Evolutionary conservation across 2,329 filamentous ascomycete genomes (phyloP), one percentile per base, ranked within the genome.

Genomic region (Aspergillus sp.): DNA sequence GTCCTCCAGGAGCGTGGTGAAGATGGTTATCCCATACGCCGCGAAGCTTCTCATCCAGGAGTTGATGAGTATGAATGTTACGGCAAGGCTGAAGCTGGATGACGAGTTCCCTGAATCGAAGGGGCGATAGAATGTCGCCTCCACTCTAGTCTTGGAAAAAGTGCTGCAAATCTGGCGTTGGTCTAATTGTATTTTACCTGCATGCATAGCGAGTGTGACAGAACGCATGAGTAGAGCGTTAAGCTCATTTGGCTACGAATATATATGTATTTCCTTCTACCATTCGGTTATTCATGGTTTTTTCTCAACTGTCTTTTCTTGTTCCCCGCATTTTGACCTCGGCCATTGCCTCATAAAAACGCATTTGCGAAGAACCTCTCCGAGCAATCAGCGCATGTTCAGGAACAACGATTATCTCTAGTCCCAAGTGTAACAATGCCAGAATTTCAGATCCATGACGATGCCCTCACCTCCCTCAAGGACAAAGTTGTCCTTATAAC

Each of bases 11-110:
- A 88, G 90, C 31, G 92, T 99, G 28, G 90, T 92, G 17, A 90
- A 91, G 77, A 97, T 99, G 90, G 94, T 90, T 38, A 96, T 99
- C 85, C 95, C 95, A 38, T 99, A 99, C 78, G 95, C 95, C 19
- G 95, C 95, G 0, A 98, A 99, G 84, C 80, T 99, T 74, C 81
- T 99, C 59, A 92, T 98, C 53, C 95, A 99, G 81, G 95, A 99
- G 80, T 79, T 99, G 72, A 89, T 96, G 73, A 96, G 92, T 77
- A 99, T 99, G 95, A 99, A 99, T 77, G 92, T 99, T n/a, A 91
- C 93, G 64, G 94, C 96, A 62, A 85, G 91, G 61, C 82, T 99
- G 79, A 91, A 94, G 81, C 80, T 99, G 67, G 92, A 92, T 71
- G 95, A 99, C 74, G 92, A 98, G 79, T 99, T 99, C 77, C 93